phyloP scores from a whole-genome alignment of 2,329 filamentous ascomycete genomes.

The Calonectria multiphialidica region DNA sequence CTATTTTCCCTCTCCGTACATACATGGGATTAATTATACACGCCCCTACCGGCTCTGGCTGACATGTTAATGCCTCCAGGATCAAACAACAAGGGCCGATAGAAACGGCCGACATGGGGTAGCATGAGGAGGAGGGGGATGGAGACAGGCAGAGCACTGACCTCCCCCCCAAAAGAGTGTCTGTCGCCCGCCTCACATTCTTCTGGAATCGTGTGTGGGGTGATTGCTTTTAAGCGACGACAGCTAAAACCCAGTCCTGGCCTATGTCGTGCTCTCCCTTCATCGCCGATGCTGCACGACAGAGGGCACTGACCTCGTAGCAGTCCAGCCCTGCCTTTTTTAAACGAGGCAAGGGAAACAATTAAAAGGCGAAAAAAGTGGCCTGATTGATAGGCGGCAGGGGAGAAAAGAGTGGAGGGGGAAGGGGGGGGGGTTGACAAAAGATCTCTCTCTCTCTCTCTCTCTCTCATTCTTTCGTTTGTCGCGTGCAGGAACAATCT shows the following conservation, averaged over 20 bases:
- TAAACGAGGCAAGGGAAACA: background rate
- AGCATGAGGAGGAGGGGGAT: too few relatives aligned
- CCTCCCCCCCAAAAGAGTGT: too few relatives aligned
- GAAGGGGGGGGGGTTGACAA: background rate
- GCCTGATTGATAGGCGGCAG: background rate
- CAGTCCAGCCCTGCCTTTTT: background rate
- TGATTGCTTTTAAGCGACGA: conserved; percentile 5
- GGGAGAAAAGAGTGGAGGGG: background rate
- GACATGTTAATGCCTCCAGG: background rate
- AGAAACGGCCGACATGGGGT: background rate
- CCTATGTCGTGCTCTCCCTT: background rate
- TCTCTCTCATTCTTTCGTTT: too few relatives aligned
- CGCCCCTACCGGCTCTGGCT: background rate
- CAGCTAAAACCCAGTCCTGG: background rate
- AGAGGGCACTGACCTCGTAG: conserved; percentile 6
- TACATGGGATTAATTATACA: too few relatives aligned
- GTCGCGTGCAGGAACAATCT: too few relatives aligned
- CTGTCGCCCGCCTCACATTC: background rate
- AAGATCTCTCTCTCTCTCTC: background rate
- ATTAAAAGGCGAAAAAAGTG: background rate
- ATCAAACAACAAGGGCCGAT: background rate
- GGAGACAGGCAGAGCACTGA: background rate
- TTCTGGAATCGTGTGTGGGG: conserved; percentile 19
- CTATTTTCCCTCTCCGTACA: too few relatives aligned
- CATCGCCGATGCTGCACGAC: conserved; percentile 21